Conservation (phyloP, 768 basidiomycete genomes). For the Dacryopinax primogenitus region DNA sequence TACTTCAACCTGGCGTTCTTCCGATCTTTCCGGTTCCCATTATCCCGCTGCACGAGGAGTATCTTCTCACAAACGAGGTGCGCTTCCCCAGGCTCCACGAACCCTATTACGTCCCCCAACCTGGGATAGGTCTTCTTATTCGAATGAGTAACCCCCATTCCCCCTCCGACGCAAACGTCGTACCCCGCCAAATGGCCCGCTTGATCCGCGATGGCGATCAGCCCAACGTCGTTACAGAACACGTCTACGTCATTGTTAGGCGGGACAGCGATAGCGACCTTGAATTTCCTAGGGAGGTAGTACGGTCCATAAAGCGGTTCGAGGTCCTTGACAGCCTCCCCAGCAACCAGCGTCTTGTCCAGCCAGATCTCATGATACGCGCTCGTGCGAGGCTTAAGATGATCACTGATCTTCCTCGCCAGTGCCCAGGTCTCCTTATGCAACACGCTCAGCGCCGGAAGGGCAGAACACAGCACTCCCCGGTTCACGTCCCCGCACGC, state of each 20-base stretch:
- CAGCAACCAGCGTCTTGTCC: constrained; percentile 91
- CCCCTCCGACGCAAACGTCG: constrained; percentile 88
- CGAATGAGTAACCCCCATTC: constrained; percentile 98
- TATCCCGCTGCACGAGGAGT: constrained; percentile 86
- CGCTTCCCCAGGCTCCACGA: constrained; percentile 81
- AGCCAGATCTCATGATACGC: constrained; percentile 99
- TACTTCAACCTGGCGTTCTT: constrained; percentile 88
- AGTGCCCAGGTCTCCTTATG: constrained; percentile 77
- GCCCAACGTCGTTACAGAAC: constrained; percentile 90
- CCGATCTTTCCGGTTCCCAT: constrained; percentile 76
- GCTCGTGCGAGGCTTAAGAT: constrained; percentile 75
- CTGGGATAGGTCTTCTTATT: constrained; percentile 99
- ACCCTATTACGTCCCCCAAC: constrained; percentile 74
- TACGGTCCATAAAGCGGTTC: constrained; percentile 97
- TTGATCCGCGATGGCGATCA: constrained; percentile 79
- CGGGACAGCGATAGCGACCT: constrained; percentile 90
- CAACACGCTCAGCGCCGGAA: constrained; percentile 76
- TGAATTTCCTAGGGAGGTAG: constrained; percentile 97
- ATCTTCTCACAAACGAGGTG: constrained; percentile 79
- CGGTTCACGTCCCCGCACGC: constrained; percentile 98
- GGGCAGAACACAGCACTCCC: constrained; percentile 79
- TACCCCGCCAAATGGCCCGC: constrained; percentile 74
- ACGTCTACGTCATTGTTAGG: constrained; percentile 94
- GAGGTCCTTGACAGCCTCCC: constrained; percentile 83
- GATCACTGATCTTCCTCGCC: constrained; percentile 67